Percentiles rank a stretch among this genome's conserved stretches.
Evolutionary conservation across 163 green algal species (phyloP).

Genomic region (Prototheca stagnorum): DNA sequence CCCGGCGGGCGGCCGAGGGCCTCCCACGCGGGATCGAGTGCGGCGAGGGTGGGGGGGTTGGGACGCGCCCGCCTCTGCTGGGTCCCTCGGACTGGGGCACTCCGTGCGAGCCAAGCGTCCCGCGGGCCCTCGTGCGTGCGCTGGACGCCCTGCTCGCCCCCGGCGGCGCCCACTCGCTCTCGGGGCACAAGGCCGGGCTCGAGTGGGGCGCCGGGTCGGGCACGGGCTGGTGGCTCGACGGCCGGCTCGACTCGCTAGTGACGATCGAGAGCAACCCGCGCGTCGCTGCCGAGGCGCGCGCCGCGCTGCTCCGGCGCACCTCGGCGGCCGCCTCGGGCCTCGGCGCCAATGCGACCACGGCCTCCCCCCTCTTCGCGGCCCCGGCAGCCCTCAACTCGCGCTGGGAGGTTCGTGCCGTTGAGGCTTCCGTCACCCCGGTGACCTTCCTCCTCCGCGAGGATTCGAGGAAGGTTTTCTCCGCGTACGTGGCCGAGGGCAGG

Average conservation of each 20-base stretch:
- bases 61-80: neutral
- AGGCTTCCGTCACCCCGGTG: too few species aligned
- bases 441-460: too few species aligned
- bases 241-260: neutral
- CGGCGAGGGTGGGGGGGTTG: too few species aligned
- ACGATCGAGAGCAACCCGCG: neutral
- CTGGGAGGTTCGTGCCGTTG: too few species aligned
- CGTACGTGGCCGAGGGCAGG: too few species aligned
- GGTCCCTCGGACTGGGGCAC: neutral
- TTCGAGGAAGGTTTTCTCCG: too few species aligned
- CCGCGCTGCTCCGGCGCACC: neutral
- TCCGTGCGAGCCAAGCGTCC: neutral
- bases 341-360: too few species aligned
- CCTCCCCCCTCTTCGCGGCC: neutral
- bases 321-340: too few species aligned
- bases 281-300: neutral
- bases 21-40: too few species aligned
- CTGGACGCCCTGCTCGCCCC: neutral
- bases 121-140: neutral
- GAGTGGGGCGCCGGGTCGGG: neutral
- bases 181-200: neutral
- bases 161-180: too few species aligned
- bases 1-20: too few species aligned
- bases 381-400: neutral
- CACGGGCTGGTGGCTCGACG: neutral